Evolutionary conservation across 768 basidiomycete species (phyloP), one percentile per base, ranked within the genome.

Genomic region (Crassisporium funariophilum): DNA sequence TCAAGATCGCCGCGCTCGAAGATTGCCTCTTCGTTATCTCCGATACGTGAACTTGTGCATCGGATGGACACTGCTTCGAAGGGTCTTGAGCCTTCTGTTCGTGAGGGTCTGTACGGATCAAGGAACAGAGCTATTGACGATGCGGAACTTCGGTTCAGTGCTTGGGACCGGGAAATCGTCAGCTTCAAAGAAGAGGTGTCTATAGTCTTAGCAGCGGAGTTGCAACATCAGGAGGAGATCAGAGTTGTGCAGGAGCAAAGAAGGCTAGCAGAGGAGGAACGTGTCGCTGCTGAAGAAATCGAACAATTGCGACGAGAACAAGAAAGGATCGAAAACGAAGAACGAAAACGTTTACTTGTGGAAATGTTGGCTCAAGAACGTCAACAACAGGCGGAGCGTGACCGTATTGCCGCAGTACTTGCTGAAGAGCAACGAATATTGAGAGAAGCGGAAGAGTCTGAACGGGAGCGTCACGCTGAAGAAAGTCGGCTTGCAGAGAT

Each of bases 31-130:
- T 78, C 78, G 0, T 66, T 87, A 34, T 76, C 79, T 13, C 68
- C 74, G 5, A 72, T 83, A 35, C 82, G 76, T 15, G 77, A 81
- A 35, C 62, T 79, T 2, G 66, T 89, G 15, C 72, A 73, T 15
- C 67, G 64, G 17, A 81, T 91, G 72, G 79, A 84, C n/a, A 55
- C 69, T 23, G 50, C 63, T 7, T 73, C 80, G 24, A 66, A 69
- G 35, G 60, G 67, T 1, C 63, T 68, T 22, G 80, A 83, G 41
- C 44, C 67, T 13, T 58, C 69, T 33, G 65, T 75, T n/a, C 73
- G 75, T 34, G 76, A 82, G 37, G 58, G 60, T 16, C 45, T 89
- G 1, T 73, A 79, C 45, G 62, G 69, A 15, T 62, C 81, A 10
- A 76, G 86, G 35, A 64, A 67, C 34, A 69, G 73, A 45, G 70